A percentile compares a stretch with the other conserved stretches of the same genome.
Conservation (phyloP, 305 asterid species). For the Fraxinus paxiana region DNA sequence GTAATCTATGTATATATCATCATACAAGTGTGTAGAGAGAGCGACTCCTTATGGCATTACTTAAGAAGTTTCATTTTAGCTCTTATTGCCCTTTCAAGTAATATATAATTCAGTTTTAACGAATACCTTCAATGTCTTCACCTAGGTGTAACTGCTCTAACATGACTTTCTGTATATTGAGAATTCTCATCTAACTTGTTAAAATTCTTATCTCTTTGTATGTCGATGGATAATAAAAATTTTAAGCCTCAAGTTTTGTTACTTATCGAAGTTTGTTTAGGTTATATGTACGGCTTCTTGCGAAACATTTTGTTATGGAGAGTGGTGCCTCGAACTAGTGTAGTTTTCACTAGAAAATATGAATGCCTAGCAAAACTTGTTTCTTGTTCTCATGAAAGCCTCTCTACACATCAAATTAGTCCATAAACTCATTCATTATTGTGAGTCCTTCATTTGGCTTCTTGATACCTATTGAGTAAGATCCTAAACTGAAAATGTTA, state of each 20-base stretch:
- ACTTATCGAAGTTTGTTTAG: background rate
- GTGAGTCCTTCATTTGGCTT: background rate
- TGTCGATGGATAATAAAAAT: background rate
- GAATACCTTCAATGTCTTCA: background rate
- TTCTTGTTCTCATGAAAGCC: background rate
- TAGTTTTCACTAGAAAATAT: background rate
- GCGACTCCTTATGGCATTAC: background rate
- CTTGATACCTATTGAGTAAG: background rate
- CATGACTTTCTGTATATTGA: background rate
- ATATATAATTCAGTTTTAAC: background rate
- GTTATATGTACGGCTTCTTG: background rate
- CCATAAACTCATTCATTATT: background rate
- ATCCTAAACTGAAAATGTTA: background rate
- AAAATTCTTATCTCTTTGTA: background rate
- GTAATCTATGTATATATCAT: background rate
- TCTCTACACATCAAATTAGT: background rate
- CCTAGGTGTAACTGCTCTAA: background rate
- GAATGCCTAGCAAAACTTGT: background rate
- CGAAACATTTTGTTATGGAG: background rate
- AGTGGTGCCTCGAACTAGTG: background rate
- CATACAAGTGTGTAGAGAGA: background rate
- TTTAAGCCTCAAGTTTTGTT: background rate
- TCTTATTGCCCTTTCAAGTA: background rate
- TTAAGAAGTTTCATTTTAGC: background rate
- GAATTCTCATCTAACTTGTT: background rate